Conservation (phyloP, 352 stramenopile species). For the Phytophthora nicotianae region DNA sequence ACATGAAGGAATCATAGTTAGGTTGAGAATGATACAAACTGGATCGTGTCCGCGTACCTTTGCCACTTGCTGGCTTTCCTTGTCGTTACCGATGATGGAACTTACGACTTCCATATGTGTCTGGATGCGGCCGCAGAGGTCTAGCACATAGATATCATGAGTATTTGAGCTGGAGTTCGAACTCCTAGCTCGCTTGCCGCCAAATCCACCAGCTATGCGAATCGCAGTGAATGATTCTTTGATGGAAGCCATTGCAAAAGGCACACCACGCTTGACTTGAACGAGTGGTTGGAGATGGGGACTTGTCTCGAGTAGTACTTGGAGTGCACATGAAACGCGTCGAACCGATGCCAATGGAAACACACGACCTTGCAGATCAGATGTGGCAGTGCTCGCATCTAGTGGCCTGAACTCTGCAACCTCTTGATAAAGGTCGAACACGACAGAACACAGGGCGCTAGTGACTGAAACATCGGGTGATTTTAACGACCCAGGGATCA, state of each 20-base stretch:
- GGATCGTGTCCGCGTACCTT: slow-evolving; percentile 33
- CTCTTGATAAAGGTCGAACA: slow-evolving; percentile 51
- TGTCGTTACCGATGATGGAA: slow-evolving; percentile 43
- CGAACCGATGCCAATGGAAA: slow-evolving; percentile 29
- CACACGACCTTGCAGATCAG: slow-evolving; percentile 11
- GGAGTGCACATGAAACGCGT: slow-evolving; percentile 41
- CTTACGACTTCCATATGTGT: slow-evolving; percentile 61
- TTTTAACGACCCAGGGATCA: slow-evolving; percentile 23
- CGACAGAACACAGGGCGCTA: slow-evolving; percentile 36
- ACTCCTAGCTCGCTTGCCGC: slow-evolving; percentile 29
- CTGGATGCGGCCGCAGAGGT: slow-evolving; percentile 46
- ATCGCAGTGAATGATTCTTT: slow-evolving; percentile 55
- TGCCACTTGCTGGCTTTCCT: slow-evolving; percentile 41
- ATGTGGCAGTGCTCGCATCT: slow-evolving; percentile 1
- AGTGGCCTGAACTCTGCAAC: slow-evolving; percentile 24
- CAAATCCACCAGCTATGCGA: slow-evolving; percentile 57
- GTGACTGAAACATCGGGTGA: slow-evolving; percentile 20
- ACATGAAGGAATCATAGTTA: slow-evolving; percentile 10
- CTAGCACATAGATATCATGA: slow-evolving; percentile 39
- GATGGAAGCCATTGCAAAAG: slow-evolving; percentile 40
- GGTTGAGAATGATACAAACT: background rate
- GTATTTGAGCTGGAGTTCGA: slow-evolving; percentile 12
- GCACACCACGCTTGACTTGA: slow-evolving; percentile 41
- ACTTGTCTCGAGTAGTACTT: slow-evolving; percentile 44
- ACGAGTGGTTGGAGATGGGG: slow-evolving; percentile 34